Evolutionary conservation across 352 stramenopile genomes (phyloP).

Genomic region (Phytophthora quininea): DNA sequence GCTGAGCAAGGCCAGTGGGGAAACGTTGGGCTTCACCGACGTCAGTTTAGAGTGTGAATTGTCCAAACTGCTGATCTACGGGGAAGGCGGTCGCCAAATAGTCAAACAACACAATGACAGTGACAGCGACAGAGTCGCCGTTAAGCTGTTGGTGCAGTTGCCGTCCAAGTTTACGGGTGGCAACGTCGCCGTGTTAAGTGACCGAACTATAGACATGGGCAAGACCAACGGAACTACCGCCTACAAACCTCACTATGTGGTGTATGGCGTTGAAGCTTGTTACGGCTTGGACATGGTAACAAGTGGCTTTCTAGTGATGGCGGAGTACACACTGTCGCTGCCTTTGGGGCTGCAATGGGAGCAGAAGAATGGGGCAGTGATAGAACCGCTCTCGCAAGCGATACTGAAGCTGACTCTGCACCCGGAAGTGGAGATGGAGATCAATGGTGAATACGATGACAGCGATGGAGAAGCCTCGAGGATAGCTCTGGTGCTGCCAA

Average conservation of each 20-base stretch:
- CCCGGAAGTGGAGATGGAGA: not conserved
- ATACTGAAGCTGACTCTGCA: not conserved
- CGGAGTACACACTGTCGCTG: constrained; percentile 11
- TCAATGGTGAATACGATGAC: constrained; percentile 1
- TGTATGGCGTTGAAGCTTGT: constrained; percentile 3
- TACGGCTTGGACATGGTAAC: constrained; percentile 9
- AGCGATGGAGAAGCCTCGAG: constrained; percentile 1
- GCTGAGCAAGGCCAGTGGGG: constrained; percentile 6
- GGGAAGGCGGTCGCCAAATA: not conserved
- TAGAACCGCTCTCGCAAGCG: not conserved
- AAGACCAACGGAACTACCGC: not conserved
- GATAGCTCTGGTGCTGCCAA: constrained; percentile 4
- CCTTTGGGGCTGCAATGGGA: not conserved
- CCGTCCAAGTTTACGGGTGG: constrained; percentile 13
- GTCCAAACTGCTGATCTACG: constrained; percentile 13
- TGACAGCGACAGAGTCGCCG: not conserved
- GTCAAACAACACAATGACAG: not conserved
- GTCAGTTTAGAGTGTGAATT: constrained; percentile 3
- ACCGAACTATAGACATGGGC: constrained; percentile 5
- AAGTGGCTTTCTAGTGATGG: constrained; percentile 6
- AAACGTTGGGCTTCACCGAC: constrained; percentile 11
- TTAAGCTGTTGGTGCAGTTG: constrained; percentile 13
- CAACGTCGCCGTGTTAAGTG: not conserved
- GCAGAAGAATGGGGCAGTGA: not conserved
- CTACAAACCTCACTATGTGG: constrained; percentile 17